phyloP scores from a whole-genome alignment of 305 asterid genomes.

The Fraxinus sp. region DNA sequence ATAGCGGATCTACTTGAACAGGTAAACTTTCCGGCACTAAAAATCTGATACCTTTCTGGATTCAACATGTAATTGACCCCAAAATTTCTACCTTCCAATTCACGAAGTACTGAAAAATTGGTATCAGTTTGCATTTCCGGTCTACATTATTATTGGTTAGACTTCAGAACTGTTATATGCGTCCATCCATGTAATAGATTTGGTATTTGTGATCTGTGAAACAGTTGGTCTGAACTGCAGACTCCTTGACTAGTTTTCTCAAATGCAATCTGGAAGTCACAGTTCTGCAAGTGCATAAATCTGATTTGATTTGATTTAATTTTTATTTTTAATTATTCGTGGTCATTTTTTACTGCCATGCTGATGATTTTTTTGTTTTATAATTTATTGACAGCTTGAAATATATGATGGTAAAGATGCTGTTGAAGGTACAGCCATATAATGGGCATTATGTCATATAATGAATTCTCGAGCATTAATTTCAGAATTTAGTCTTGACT shows the following conservation, averaged over 20 bases:
- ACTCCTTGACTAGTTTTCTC: neutral
- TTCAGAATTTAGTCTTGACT: neutral
- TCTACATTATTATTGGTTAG: neutral
- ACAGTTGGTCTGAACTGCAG: neutral
- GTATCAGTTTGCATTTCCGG: neutral
- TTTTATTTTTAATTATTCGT: neutral
- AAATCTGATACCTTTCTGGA: neutral
- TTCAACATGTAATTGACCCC: neutral
- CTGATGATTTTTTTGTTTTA: constrained; percentile 22
- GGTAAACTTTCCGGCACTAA: constrained; percentile 41
- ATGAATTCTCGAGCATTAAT: neutral
- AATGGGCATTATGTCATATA: neutral
- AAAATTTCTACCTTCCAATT: neutral
- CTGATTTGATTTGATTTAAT: neutral
- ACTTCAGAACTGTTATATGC: neutral
- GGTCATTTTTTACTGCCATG: neutral
- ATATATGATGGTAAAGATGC: constrained; percentile 82
- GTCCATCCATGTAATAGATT: neutral
- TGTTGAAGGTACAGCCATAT: constrained; percentile 59
- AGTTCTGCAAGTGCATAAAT: neutral
- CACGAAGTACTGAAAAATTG: neutral
- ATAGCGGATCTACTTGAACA: constrained; percentile 63
- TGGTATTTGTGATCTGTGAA: neutral
- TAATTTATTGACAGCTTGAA: constrained; percentile 60
- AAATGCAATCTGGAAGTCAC: neutral